Conservation (phyloP, 2,329 filamentous ascomycete species). For the Alternaria ventricosa region DNA sequence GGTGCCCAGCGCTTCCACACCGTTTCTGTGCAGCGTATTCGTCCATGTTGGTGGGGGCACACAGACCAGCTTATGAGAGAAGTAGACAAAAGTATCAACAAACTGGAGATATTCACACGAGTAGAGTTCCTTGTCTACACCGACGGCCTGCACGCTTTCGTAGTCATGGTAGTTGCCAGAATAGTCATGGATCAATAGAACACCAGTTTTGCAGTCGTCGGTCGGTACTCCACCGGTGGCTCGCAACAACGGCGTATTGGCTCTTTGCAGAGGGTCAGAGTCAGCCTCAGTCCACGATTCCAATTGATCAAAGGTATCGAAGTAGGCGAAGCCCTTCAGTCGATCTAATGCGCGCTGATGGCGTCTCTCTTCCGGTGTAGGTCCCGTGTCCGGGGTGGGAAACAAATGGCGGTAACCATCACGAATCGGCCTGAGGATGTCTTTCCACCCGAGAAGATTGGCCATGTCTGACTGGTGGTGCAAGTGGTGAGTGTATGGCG, state of each 20-base stretch:
- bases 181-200: conserved; percentile 50
- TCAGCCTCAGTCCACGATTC: conserved; percentile 40
- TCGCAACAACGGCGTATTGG: conserved; percentile 48
- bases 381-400: conserved; percentile 42
- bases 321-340: conserved; percentile 50
- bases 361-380: conserved; percentile 42
- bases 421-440: conserved; percentile 48
- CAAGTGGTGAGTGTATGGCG: background rate
- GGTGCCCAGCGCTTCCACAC: conserved; percentile 53
- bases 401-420: conserved; percentile 49
- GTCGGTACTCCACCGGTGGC: conserved; percentile 12
- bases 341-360: conserved; percentile 39
- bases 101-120: conserved; percentile 54
- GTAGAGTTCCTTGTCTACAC: conserved; percentile 44
- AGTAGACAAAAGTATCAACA: conserved; percentile 56
- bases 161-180: conserved; percentile 55
- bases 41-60: conserved; percentile 56
- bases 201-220: conserved; percentile 20
- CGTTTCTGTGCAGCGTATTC: conserved; percentile 56
- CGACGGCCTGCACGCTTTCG: conserved; percentile 45
- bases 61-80: conserved; percentile 56
- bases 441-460: conserved; percentile 44
- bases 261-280: conserved; percentile 45
- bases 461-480: conserved; percentile 20
- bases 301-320: conserved; percentile 51